Percentiles rank a stretch among this genome's conserved stretches.
Conservation (phyloP, 208 protist genomes). For the Naegleria lovaniensis region DNA sequence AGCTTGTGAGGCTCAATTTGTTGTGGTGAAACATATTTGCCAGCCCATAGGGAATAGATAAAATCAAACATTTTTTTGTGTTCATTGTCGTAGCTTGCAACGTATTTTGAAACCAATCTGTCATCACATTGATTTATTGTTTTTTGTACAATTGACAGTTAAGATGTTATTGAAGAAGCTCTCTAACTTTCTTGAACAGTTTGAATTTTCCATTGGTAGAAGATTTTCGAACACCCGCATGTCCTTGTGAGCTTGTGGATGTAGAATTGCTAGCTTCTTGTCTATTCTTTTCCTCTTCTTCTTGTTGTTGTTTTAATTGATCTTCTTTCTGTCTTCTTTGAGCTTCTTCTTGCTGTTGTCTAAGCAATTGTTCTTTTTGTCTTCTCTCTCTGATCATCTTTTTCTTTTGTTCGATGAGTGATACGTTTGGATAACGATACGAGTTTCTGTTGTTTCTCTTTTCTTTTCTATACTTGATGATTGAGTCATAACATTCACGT, state of each 20-base stretch:
- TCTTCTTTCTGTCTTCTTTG: neutral
- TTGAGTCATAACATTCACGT: neutral
- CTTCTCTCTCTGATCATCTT: slow-evolving; percentile 14
- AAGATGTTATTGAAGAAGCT: neutral
- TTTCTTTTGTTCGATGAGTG: slow-evolving; percentile 8
- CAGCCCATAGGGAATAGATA: neutral
- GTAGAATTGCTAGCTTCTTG: neutral
- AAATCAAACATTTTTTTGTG: neutral
- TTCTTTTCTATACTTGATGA: neutral
- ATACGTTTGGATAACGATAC: neutral
- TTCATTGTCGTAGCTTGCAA: too few relatives aligned
- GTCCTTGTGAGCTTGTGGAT: neutral
- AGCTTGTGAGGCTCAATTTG: neutral
- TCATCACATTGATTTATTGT: neutral
- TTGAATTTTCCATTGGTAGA: neutral
- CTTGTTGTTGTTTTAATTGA: neutral
- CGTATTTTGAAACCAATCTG: neutral
- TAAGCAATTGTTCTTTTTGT: neutral
- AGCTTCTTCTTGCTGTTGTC: neutral
- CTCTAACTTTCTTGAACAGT: neutral
- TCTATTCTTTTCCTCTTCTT: neutral
- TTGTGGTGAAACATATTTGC: neutral
- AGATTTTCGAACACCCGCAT: neutral
- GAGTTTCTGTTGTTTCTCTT: slow-evolving; percentile 6
- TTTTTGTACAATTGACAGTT: neutral